Conservation (phyloP, 441 rosid species). For the Isatis lusitanica region DNA sequence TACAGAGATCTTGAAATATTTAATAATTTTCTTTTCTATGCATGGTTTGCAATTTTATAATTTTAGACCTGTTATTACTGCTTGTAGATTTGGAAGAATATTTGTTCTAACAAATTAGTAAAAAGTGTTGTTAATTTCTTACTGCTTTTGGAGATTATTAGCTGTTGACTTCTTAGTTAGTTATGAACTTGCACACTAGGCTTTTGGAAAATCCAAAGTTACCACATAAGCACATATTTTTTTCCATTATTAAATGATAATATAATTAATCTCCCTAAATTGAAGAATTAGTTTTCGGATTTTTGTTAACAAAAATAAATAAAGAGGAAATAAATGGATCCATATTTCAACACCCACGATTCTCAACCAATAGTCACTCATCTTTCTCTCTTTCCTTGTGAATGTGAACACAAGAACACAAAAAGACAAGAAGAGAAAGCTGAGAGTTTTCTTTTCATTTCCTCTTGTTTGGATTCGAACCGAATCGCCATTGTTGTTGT, state of each 20-base stretch:
- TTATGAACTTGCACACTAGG: neutral
- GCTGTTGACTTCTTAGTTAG: conserved; percentile 5
- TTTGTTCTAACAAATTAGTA: neutral
- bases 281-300: neutral
- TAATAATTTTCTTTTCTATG: too few relatives aligned
- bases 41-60: neutral
- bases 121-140: neutral
- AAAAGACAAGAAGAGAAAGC: conserved; percentile 34
- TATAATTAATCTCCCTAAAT: neutral
- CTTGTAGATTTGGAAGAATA: conserved; percentile 21
- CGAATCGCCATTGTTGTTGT: conserved; percentile 28
- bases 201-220: neutral
- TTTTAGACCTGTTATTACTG: neutral
- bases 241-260: neutral
- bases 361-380: conserved; percentile 31
- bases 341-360: conserved; percentile 32
- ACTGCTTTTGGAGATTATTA: neutral
- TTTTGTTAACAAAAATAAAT: neutral
- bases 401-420: conserved; percentile 33
- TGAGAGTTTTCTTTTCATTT: conserved; percentile 35
- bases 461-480: conserved; percentile 31
- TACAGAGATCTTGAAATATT: too few relatives aligned
- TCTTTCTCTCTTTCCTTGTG: neutral
- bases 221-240: conserved; percentile 14
- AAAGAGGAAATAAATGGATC: conserved; percentile 13